Evolutionary conservation across 225 moss, liverwort and hornwort genomes (phyloP), one percentile per base, ranked within the genome.

Genomic region (Takakia lepidozioides): DNA sequence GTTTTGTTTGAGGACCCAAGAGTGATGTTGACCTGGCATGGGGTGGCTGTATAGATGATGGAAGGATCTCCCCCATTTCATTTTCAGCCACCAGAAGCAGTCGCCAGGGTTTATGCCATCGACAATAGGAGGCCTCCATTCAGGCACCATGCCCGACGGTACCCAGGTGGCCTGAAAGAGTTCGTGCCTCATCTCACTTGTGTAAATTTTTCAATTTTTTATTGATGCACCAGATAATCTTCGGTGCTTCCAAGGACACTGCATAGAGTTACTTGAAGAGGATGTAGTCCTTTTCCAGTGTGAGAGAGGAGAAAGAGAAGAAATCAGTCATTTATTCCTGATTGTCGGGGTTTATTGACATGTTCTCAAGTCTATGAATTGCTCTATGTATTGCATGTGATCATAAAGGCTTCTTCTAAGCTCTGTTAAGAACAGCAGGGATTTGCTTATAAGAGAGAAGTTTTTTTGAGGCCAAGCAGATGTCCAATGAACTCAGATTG

Each of bases 11-110:
- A n/a, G n/a, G n/a, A n/a, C n/a, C n/a, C n/a, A n/a, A n/a, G n/a
- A n/a, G n/a, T n/a, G n/a, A n/a, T n/a, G n/a, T n/a, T n/a, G n/a
- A n/a, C n/a, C n/a, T n/a, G n/a, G n/a, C n/a, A n/a, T n/a, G n/a
- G n/a, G n/a, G n/a, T n/a, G n/a, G n/a, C n/a, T n/a, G n/a, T n/a
- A n/a, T n/a, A 85, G 85, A 88, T 92, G 92, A 63, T 92, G 56
- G 87, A 92, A 58, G 92, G 85, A 38, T 74, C 59, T 32, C 58
- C 13, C n/a, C 84, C 87, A 7, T 92, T 85, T 51, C 28, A 25
- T 9, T 0, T 24, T 25, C 37, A 52, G 58, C 19, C 30, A 62
- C 70, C 79, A 32, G 82, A 84, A 27, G 63, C 63, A 48, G 84
- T 67, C 29, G 87, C 84, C 1, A 65, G 63, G 53, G 47, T 48